Percentiles rank a stretch among this genome's conserved stretches.
These are phyloP conservation scores for Fusarium beomiforme DNA, from an alignment of 2,329 filamentous ascomycete genomes.

Conservation along the genomic window DNA sequence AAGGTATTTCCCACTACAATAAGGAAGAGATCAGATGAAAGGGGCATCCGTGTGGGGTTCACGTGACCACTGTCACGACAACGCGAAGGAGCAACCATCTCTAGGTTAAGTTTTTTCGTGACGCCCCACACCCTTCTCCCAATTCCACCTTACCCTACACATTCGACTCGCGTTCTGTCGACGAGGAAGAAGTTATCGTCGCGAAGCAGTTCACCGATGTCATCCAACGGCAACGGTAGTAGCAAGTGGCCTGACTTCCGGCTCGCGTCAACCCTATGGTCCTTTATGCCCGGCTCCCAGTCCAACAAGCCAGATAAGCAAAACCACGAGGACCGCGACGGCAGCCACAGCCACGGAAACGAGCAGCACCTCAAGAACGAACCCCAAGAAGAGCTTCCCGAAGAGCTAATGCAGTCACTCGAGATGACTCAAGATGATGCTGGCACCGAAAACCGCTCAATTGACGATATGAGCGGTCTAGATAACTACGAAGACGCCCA, in stretches of 20 bases:
- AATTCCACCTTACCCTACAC: constrained; percentile 42
- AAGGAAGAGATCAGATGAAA: neutral
- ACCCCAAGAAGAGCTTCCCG: constrained; percentile 25
- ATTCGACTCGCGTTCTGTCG: constrained; percentile 21
- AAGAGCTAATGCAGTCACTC: constrained; percentile 26
- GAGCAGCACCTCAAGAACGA: constrained; percentile 31
- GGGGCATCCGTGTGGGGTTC: constrained; percentile 21
- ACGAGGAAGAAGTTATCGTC: constrained; percentile 33
- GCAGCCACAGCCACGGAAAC: constrained; percentile 29
- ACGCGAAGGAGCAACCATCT: constrained; percentile 16
- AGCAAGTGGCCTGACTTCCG: constrained; percentile 49
- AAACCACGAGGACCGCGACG: constrained; percentile 30
- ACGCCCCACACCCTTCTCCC: constrained; percentile 41
- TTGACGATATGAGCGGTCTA: constrained; percentile 42
- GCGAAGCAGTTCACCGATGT: constrained; percentile 40
- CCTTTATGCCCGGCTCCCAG: constrained; percentile 43
- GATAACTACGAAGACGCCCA: constrained; percentile 40
- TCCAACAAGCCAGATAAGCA: constrained; percentile 40
- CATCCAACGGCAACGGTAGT: constrained; percentile 35
- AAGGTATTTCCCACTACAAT: too few relatives aligned
- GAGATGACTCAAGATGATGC: constrained; percentile 30
- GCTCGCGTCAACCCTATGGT: constrained; percentile 46
- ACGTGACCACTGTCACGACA: constrained; percentile 20
- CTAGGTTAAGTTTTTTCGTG: constrained; percentile 42
- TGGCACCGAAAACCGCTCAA: constrained; percentile 36